Base-by-base conservation (phyloP, 2,329 filamentous ascomycete species). In the Bimuria novae-zelandiae region DNA sequence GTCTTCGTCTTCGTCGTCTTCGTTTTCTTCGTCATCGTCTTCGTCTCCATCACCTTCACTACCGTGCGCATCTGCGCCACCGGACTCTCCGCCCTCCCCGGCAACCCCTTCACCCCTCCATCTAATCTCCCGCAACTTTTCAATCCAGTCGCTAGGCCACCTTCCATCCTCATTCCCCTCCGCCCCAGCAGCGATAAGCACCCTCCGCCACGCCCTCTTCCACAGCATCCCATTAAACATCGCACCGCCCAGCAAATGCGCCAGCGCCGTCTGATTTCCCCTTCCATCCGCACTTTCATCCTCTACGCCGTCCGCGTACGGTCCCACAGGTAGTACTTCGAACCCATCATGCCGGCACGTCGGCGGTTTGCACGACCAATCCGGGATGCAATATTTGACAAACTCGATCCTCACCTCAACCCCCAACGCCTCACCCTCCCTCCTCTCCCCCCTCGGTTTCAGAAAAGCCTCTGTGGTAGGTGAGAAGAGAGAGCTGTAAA, bases 311-410 rank as follows among this genome's bases (percentile, higher is more conserved):
- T 8, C 8, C 11, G 21, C 44, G 22, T 47, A 47, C 10, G 44
- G 44, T 2, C 44, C 44, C n/a, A 37, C 23, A 21, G 22, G 16
- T 16, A 29, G 6, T 2, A 37, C 10, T 33, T 37, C 5, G 22
- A 47, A 47, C 2, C 23, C 44, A 39, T 47, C 44, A 16, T 21
- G 6, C 16, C 44, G 44, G 7, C 22, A 3, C 4, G 14, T 12
- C 11, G 14, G 16, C 4, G 42, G 42, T 5, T 7, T 7, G 19
- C 44, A 47, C 6, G 10, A 3, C 32, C 22, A 29, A 14, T 47
- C 44, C 16, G 44, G 44, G 23, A 47, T 30, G 21, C 44, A 47
- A 25, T 47, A 47, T 23, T 47, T 47, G n/a, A 47, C 22, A 16
- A 39, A 37, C 23, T 47, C 44, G 16, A 47, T 47, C 10, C 44